These are phyloP conservation scores for Rhodotorula sp. DNA, from an alignment of 1,284 basidiomycete species.

Conservation along the genomic window DNA sequence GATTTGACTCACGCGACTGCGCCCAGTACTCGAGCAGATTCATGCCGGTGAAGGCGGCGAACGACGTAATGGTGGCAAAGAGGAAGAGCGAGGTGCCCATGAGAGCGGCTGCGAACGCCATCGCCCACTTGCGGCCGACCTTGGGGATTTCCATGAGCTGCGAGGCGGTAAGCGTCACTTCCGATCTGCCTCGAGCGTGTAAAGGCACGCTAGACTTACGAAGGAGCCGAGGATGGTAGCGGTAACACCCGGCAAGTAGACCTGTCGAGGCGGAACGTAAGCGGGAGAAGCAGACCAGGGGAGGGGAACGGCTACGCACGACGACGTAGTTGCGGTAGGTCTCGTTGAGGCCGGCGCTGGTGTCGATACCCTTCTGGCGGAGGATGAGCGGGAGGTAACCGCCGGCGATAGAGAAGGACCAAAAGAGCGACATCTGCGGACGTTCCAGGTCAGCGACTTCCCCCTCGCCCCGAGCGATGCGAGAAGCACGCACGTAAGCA, in stretches of 20 bases:
- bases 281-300: neutral
- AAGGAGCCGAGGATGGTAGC: slow-evolving; percentile 40
- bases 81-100: slow-evolving; percentile 47
- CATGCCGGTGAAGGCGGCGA: slow-evolving; percentile 20
- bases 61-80: slow-evolving; percentile 42
- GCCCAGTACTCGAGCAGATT: slow-evolving; percentile 44
- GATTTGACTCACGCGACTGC: slow-evolving; percentile 9
- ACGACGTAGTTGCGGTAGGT: slow-evolving; percentile 47
- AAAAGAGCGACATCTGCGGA: slow-evolving; percentile 42
- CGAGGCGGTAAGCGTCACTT: neutral
- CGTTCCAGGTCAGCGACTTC: neutral
- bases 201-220: neutral
- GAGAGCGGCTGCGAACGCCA: slow-evolving; percentile 45
- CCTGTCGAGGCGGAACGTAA: too few relatives aligned
- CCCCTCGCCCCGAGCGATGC: neutral
- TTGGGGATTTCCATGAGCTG: slow-evolving; percentile 46
- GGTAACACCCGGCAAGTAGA: neutral
- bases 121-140: slow-evolving; percentile 46
- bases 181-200: too few relatives aligned
- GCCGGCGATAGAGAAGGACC: slow-evolving; percentile 47
- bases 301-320: neutral
- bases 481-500: slow-evolving; percentile 49
- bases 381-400: slow-evolving; percentile 49
- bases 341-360: slow-evolving; percentile 40
- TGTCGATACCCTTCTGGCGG: slow-evolving; percentile 43